Evolutionary conservation across 345 rosid species (phyloP).

Genomic region (Gossypium mustelinum): DNA sequence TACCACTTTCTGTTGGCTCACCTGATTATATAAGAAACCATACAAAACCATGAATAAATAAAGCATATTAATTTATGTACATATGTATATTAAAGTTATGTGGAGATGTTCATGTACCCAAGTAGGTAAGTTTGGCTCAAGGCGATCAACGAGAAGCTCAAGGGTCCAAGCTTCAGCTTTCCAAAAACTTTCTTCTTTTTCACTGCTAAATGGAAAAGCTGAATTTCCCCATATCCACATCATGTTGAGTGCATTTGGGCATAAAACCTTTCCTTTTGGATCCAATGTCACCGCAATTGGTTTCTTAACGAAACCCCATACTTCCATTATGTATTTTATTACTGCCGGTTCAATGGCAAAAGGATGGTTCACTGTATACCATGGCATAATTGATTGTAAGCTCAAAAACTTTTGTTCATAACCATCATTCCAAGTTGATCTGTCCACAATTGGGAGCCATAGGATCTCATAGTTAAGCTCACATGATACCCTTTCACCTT

Average conservation of each 20-base stretch:
- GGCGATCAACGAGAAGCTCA: constrained; percentile 49
- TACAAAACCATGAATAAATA: not conserved
- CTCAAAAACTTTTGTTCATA: constrained; percentile 24
- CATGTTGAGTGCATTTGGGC: constrained; percentile 76
- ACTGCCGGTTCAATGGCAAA: constrained; percentile 44
- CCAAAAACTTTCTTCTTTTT: constrained; percentile 60
- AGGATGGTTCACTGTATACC: constrained; percentile 68
- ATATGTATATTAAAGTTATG: not conserved
- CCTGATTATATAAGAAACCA: constrained; percentile 24
- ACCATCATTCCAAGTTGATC: constrained; percentile 25
- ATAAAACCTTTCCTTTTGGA: constrained; percentile 69
- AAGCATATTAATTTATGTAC: not conserved
- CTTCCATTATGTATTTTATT: constrained; percentile 46
- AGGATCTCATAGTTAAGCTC: constrained; percentile 29
- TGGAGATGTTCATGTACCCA: constrained; percentile 36
- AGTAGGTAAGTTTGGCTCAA: constrained; percentile 31
- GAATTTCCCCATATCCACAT: constrained; percentile 69
- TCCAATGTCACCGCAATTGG: constrained; percentile 72
- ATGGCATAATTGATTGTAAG: constrained; percentile 52
- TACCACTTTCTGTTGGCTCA: constrained; percentile 38
- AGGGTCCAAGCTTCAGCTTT: constrained; percentile 53
- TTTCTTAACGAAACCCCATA: constrained; percentile 65
- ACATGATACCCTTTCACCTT: not conserved
- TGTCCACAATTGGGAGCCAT: constrained; percentile 45
- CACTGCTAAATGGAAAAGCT: constrained; percentile 71